phyloP scores from a whole-genome alignment of 169 alveolate species.

The Eimeria necatrix region DNA sequence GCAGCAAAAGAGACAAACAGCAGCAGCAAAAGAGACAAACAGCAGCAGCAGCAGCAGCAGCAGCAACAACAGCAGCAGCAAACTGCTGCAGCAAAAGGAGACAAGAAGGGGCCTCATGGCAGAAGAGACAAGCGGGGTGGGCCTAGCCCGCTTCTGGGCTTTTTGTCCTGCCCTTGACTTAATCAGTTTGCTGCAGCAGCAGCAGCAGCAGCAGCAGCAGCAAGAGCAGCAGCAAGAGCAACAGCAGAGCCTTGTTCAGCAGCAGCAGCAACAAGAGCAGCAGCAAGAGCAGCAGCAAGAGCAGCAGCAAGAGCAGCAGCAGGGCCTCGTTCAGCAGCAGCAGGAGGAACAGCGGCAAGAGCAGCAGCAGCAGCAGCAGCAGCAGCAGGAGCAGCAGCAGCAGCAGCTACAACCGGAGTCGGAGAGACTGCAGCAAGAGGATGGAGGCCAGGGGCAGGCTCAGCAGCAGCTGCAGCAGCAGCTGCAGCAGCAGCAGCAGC shows the following conservation, averaged over 20 bases:
- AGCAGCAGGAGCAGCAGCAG: neutral
- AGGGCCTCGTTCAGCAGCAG: neutral
- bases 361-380: neutral
- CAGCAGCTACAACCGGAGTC: neutral
- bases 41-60: no score
- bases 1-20: no score
- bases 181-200: neutral
- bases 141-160: slow-evolving; percentile 68
- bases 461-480: neutral
- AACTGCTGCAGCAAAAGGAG: neutral
- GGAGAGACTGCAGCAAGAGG: neutral
- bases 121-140: slow-evolving; percentile 62
- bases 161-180: slow-evolving; percentile 55
- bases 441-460: neutral
- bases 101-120: neutral
- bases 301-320: neutral
- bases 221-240: neutral
- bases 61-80: no score
- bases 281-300: neutral
- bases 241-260: neutral
- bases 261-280: neutral
- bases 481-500: neutral
- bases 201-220: neutral
- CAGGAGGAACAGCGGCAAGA: neutral
- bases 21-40: no score